Base-by-base conservation (phyloP, 768 basidiomycete species). In the Cystobasidium ongulense region DNA sequence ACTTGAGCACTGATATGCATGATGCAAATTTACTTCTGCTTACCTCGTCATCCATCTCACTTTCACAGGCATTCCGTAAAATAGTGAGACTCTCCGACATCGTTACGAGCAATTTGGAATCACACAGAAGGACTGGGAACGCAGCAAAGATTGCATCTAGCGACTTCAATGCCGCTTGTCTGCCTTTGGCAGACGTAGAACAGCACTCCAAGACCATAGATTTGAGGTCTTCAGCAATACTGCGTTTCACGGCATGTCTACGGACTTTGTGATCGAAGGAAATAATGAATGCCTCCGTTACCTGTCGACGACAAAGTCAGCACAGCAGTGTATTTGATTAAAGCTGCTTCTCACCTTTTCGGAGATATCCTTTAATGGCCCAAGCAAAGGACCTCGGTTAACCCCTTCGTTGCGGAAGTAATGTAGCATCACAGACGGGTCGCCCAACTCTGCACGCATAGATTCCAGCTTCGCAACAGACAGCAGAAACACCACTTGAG, bases 81-180 rank as follows among this genome's bases (percentile, higher is more conserved):
- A 97, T 84, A 0, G 96, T 97, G 74, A 99, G 84, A 54, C 91
- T 88, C 78, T 99, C 95, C 43, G 98, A 84, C 61, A 97, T 89
- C 43, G 90, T 87, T 76, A 89, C 92, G 5, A 98, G 90, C 15
- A 98, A 85, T 11, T 88, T 85, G 1, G 88, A 86, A 78, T 94
- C 89, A 81, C 95, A 98, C 87, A 96, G 90, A 63, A 99, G 83
- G 17, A 93, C 92, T 1, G 96, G 93, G 81, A 97, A 97, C 0
- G 90, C 91, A 8, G 88, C 89, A 76, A 98, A 88, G 46, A 98
- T 83, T 43, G 88, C 86, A 81, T 92, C 87, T 31, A 97, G 85
- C 79, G 90, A 96, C 81, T 87, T 88, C 50, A 88, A 85, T 0
- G 94, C 90, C 35, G 92, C 84, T 38, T 90, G 89, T 38, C 95